Percentiles rank a stretch among this genome's conserved stretches.
Conservation (phyloP, 2,329 filamentous ascomycete genomes). For the Aspergillus luchuensis region DNA sequence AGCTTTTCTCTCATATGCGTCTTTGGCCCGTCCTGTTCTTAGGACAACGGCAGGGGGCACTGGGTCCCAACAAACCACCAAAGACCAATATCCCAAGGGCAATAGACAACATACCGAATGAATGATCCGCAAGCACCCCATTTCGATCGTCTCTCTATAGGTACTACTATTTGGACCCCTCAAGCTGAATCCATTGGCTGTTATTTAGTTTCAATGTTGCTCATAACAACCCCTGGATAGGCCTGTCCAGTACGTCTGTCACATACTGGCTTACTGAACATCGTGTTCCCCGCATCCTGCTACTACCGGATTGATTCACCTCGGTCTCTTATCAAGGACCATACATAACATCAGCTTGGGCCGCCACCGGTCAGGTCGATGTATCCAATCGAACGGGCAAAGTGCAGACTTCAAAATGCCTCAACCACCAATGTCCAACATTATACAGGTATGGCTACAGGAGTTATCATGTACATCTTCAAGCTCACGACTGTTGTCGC, state of each 20-base stretch:
- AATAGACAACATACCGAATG: neutral
- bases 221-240: neutral
- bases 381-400: conserved; percentile 25
- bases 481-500: conserved; percentile 1
- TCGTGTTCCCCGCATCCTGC: neutral
- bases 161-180: neutral
- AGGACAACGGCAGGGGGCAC: neutral
- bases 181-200: neutral
- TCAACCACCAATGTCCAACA: conserved; percentile 24
- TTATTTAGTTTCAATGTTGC: neutral
- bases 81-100: neutral
- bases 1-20: neutral
- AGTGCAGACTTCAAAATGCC: conserved; percentile 23
- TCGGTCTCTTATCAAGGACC: conserved; percentile 12
- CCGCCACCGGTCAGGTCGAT: conserved; percentile 30
- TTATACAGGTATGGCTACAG: conserved; percentile 25
- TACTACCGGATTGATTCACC: neutral
- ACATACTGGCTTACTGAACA: neutral
- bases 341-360: conserved; percentile 35
- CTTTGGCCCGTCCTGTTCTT: neutral
- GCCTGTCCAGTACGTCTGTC: neutral
- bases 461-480: neutral
- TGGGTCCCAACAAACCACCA: neutral
- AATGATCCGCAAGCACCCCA: neutral
- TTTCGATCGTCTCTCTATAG: neutral